Conservation (phyloP, 1,284 basidiomycete genomes). For the Austroboletus niveus region DNA sequence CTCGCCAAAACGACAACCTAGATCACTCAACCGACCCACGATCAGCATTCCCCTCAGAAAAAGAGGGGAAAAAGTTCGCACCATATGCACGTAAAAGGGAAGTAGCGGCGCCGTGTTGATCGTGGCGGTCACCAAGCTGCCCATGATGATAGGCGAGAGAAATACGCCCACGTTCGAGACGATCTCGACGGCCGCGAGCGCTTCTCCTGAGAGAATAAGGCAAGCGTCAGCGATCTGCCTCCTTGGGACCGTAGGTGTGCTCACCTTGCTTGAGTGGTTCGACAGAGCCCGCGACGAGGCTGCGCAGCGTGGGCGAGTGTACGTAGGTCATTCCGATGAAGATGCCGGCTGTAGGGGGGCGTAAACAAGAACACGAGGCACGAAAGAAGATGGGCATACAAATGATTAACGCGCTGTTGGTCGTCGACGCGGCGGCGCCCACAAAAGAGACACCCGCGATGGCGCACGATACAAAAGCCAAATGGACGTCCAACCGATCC, state of each 20-base stretch:
- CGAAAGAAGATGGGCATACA: conserved; percentile 11
- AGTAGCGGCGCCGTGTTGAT: conserved; percentile 17
- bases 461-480: conserved; percentile 24
- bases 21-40: too few relatives aligned
- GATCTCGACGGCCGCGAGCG: conserved; percentile 31
- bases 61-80: not conserved
- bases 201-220: conserved; percentile 25
- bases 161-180: not conserved
- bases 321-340: conserved; percentile 18
- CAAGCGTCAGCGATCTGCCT: not conserved
- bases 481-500: conserved; percentile 28
- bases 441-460: conserved; percentile 16
- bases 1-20: not conserved
- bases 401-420: conserved; percentile 5
- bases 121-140: conserved; percentile 19
- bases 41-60: too few relatives aligned
- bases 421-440: conserved; percentile 16
- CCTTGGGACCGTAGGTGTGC: not conserved
- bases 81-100: conserved; percentile 25
- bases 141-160: conserved; percentile 20
- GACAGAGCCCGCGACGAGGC: conserved; percentile 32
- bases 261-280: conserved; percentile 34
- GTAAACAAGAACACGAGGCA: not conserved
- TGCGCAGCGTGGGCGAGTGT: conserved; percentile 24
- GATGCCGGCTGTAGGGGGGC: conserved; percentile 12